Percentiles rank a stretch among this genome's conserved stretches.
Evolutionary conservation across 257 asterid species (phyloP).

Genomic region (Rhazya stricta): DNA sequence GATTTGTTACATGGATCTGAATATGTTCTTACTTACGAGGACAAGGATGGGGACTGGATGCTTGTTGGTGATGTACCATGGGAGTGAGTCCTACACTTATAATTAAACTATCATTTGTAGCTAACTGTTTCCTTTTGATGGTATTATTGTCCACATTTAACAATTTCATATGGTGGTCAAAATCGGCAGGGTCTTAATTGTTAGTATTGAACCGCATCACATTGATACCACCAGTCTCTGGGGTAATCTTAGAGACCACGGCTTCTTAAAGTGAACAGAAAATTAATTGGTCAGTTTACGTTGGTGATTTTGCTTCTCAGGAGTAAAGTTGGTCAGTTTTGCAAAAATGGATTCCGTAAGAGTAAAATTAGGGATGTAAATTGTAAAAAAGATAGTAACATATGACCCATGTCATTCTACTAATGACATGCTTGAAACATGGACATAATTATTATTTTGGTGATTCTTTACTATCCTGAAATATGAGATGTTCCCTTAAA

Average conservation of each 20-base stretch:
- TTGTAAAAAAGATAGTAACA: neutral
- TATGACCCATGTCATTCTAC: neutral
- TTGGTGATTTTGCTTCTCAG: neutral
- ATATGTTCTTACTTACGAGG: conserved; percentile 67
- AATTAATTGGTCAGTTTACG: neutral
- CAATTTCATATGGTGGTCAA: neutral
- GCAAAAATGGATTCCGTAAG: neutral
- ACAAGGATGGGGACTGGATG: conserved; percentile 80
- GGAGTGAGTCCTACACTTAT: conserved; percentile 49
- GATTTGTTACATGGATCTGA: conserved; percentile 64
- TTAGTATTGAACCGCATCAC: neutral
- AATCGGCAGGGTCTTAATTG: neutral
- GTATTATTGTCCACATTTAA: neutral
- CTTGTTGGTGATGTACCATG: conserved; percentile 80
- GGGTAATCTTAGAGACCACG: neutral
- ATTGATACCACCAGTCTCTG: neutral
- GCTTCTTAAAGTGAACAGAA: neutral
- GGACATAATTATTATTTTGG: neutral
- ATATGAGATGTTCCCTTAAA: neutral
- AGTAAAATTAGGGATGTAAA: neutral
- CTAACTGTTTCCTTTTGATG: neutral
- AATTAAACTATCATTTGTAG: neutral
- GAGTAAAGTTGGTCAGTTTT: neutral
- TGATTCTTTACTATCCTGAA: neutral
- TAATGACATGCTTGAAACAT: neutral